Evolutionary conservation across 2,329 filamentous ascomycete genomes (phyloP).

Genomic region (Aspergillus terreus): DNA sequence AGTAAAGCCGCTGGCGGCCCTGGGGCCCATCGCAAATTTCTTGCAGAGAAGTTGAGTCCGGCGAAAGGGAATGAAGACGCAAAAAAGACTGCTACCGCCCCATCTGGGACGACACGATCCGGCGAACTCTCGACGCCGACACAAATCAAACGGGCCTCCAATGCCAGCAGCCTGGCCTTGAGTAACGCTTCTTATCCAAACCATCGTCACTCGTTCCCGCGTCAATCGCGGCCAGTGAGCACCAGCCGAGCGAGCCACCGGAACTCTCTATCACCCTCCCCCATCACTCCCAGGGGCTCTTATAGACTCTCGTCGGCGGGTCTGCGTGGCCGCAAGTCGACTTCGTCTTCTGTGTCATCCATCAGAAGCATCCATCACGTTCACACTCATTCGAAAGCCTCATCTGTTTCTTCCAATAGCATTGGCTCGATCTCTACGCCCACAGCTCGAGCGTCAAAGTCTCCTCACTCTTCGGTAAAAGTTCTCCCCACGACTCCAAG

Average conservation of each 20-base stretch:
- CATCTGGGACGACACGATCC: conserved; percentile 21
- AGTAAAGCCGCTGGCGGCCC: conserved; percentile 27
- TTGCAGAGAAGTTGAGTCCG: conserved; percentile 37
- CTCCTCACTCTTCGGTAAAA: conserved; percentile 87
- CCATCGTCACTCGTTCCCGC: conserved; percentile 39
- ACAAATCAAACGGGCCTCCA: conserved; percentile 38
- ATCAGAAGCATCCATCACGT: conserved; percentile 87
- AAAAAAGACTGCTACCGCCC: conserved; percentile 23
- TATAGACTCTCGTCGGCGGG: conserved; percentile 79
- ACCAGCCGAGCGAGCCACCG: conserved; percentile 45
- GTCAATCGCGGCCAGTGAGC: conserved; percentile 33
- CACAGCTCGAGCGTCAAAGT: conserved; percentile 63
- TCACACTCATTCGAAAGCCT: conserved; percentile 89
- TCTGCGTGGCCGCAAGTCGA: conserved; percentile 87
- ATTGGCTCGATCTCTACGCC: conserved; percentile 66
- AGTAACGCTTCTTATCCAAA: conserved; percentile 42
- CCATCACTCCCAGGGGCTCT: conserved; percentile 81
- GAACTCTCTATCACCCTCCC: conserved; percentile 79
- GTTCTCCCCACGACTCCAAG: conserved; percentile 90
- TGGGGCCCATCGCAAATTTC: conserved; percentile 33
- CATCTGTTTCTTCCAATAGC: conserved; percentile 80
- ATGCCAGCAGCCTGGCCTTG: conserved; percentile 39
- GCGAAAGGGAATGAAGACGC: conserved; percentile 34
- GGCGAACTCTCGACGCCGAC: conserved; percentile 33
- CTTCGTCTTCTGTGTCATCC: conserved; percentile 89